A percentile compares a stretch with the other conserved stretches of the same genome.
Conservation (phyloP, 768 basidiomycete species). For the Suillus brevipes region DNA sequence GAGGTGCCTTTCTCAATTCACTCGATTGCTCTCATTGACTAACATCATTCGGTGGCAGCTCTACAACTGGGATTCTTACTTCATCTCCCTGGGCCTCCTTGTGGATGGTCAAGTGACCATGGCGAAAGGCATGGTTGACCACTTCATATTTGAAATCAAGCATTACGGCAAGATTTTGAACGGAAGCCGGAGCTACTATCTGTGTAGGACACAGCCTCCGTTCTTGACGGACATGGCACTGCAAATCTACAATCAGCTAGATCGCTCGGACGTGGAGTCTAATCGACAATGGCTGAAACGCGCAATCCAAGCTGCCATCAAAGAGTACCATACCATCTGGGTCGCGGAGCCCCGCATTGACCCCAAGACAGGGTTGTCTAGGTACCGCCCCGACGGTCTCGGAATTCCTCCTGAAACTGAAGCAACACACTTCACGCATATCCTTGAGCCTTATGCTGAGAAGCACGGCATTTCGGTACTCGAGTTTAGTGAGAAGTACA, state of each 20-base stretch:
- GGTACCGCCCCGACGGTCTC: slow-evolving; percentile 89
- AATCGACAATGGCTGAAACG: slow-evolving; percentile 93
- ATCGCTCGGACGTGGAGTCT: slow-evolving; percentile 70
- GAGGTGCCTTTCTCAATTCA: slow-evolving; percentile 54
- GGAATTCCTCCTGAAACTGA: slow-evolving; percentile 99
- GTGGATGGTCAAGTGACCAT: slow-evolving; percentile 93
- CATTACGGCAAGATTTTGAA: slow-evolving; percentile 97
- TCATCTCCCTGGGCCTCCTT: slow-evolving; percentile 89
- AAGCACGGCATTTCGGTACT: slow-evolving; percentile 92
- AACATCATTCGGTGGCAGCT: slow-evolving; percentile 47
- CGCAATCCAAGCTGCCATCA: slow-evolving; percentile 96
- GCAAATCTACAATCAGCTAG: slow-evolving; percentile 96
- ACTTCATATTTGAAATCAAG: slow-evolving; percentile 98
- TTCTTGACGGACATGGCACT: slow-evolving; percentile 99
- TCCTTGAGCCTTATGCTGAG: slow-evolving; percentile 90
- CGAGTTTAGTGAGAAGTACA: slow-evolving; percentile 97
- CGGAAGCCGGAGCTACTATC: slow-evolving; percentile 92
- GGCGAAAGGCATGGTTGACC: slow-evolving; percentile 98
- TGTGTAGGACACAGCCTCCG: slow-evolving; percentile 94
- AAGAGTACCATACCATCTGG: slow-evolving; percentile 99
- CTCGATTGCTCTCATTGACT: slow-evolving; percentile 9
- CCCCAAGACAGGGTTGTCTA: slow-evolving; percentile 89
- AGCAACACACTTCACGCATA: slow-evolving; percentile 96
- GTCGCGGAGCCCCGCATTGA: slow-evolving; percentile 93
- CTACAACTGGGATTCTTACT: slow-evolving; percentile 96